Conservation (phyloP, 805 yeast genomes). For the Candida alai region DNA sequence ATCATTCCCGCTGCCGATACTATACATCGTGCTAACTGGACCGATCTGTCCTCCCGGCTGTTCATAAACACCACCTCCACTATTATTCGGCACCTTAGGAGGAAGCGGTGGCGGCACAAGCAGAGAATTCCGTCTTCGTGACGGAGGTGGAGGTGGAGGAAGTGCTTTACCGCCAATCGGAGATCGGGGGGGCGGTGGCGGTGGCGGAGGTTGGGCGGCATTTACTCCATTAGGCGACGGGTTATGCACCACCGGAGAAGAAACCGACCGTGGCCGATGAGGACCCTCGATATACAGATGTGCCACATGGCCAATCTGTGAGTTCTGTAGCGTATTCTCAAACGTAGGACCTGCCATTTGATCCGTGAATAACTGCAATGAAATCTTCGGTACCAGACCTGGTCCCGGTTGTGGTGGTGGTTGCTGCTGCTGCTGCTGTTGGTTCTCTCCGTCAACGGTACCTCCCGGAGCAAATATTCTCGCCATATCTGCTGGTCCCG, state of each 20-base stretch:
- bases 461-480: constrained; percentile 20
- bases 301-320: constrained; percentile 17
- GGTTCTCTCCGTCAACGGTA: constrained; percentile 7
- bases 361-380: constrained; percentile 37
- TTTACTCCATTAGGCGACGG: not conserved
- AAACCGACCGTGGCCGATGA: constrained; percentile 23
- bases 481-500: constrained; percentile 37
- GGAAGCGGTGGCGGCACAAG: constrained; percentile 23
- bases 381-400: constrained; percentile 23
- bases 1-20: constrained; percentile 12
- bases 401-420: not conserved
- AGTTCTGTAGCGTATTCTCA: constrained; percentile 33
- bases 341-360: constrained; percentile 39
- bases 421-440: constrained; percentile 5
- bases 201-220: constrained; percentile 7
- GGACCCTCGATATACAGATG: too few relatives aligned
- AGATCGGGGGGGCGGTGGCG: constrained; percentile 24
- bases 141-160: constrained; percentile 44
- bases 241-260: constrained; percentile 1
- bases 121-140: constrained; percentile 23
- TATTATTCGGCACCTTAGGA: constrained; percentile 18
- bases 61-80: not conserved
- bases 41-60: not conserved
- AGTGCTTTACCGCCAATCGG: constrained; percentile 24
- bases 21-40: too few relatives aligned